These are phyloP conservation scores for Pseudogymnoascus sp. DNA, from an alignment of 2,329 filamentous ascomycete species.

Conservation along the genomic window DNA sequence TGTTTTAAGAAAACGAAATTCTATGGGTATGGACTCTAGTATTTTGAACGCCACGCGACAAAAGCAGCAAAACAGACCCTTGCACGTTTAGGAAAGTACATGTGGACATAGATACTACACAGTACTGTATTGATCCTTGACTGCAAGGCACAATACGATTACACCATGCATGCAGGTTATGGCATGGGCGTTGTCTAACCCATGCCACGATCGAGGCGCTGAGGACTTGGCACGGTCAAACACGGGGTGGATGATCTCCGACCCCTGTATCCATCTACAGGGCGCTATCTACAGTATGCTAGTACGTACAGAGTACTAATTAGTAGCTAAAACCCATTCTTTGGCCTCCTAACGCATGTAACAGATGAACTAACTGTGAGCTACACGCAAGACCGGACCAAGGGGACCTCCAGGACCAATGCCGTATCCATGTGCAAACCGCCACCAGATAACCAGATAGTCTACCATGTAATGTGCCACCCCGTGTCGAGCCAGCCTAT, in stretches of 20 bases:
- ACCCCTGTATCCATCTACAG: not conserved
- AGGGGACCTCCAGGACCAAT: not conserved
- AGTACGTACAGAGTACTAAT: not conserved
- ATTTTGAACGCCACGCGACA: not conserved
- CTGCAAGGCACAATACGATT: not conserved
- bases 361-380: not conserved
- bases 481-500: not conserved
- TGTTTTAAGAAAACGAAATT: not conserved
- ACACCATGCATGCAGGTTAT: not conserved
- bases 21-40: no score
- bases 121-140: not conserved
- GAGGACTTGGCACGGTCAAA: not conserved
- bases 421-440: not conserved
- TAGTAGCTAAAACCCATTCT: not conserved
- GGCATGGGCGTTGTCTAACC: not conserved
- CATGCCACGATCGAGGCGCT: not conserved
- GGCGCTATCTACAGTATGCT: not conserved
- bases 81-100: no score
- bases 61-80: not conserved
- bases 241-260: conserved; percentile 2
- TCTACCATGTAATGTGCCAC: not conserved
- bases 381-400: not conserved
- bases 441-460: not conserved
- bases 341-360: not conserved
- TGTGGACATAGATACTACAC: no score